phyloP scores from a whole-genome alignment of 495 filamentous ascomycete species.

The Ramalina intermedia region DNA sequence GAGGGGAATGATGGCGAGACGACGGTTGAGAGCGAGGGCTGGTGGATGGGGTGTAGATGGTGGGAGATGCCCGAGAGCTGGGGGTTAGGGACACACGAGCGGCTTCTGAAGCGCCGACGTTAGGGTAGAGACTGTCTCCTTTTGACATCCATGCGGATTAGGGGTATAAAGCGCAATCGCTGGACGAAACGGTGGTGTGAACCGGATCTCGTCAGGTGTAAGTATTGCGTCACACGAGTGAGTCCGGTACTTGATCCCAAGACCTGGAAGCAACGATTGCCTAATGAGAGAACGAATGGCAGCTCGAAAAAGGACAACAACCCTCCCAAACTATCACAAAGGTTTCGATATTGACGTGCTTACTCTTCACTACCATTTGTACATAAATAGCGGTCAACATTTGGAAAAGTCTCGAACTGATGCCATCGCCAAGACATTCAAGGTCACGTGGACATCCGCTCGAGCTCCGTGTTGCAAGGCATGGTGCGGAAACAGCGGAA shows the following conservation, averaged over 20 bases:
- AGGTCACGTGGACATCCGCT: no score
- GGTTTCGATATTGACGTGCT: no score
- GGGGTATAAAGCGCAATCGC: constrained; percentile 15
- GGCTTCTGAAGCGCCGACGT: constrained; percentile 9
- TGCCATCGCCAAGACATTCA: no score
- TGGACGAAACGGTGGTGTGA: neutral
- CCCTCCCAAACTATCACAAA: no score
- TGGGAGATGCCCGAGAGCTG: constrained; percentile 10
- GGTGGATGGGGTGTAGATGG: constrained; percentile 15
- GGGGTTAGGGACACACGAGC: neutral
- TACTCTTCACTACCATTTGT: no score
- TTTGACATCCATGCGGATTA: constrained; percentile 19
- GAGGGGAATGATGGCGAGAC: constrained; percentile 14
- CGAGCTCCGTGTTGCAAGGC: no score
- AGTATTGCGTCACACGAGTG: neutral
- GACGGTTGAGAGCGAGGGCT: constrained; percentile 8
- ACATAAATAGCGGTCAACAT: no score
- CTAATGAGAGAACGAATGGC: no score
- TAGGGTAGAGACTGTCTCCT: constrained; percentile 6
- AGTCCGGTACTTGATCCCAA: neutral
- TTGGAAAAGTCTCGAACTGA: no score
- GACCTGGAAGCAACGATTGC: no score
- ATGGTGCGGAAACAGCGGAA: no score
- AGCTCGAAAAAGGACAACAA: no score
- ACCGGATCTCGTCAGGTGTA: neutral